These are phyloP conservation scores for Thielaviopsis populi DNA, from an alignment of 2,329 filamentous ascomycete genomes.

Conservation along the genomic window DNA sequence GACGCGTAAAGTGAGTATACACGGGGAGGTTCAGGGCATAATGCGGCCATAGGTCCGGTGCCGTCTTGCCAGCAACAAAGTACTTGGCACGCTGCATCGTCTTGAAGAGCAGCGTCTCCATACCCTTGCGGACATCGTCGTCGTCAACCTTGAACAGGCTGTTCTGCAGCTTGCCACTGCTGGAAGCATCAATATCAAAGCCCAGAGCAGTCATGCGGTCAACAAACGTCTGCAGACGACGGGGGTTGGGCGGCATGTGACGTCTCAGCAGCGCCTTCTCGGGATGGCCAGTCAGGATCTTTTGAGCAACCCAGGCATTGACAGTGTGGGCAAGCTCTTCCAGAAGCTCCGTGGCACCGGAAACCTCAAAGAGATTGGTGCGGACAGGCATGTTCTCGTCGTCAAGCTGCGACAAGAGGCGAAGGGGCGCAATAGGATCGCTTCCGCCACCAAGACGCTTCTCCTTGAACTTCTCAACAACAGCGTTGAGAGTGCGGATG, in stretches of 20 bases:
- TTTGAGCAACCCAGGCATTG: constrained; percentile 78
- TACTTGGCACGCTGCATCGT: constrained; percentile 95
- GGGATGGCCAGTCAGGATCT: constrained; percentile 60
- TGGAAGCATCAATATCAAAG: constrained; percentile 76
- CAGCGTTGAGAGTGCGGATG: constrained; percentile 62
- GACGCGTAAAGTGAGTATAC: constrained; percentile 96
- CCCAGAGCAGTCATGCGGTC: constrained; percentile 87
- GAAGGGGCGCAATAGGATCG: constrained; percentile 67
- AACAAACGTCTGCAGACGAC: constrained; percentile 76
- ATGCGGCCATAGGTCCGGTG: constrained; percentile 66
- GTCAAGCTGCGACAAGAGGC: constrained; percentile 83
- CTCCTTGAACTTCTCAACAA: constrained; percentile 84
- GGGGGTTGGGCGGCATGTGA: constrained; percentile 70
- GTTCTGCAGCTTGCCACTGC: constrained; percentile 82
- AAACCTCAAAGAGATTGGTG: constrained; percentile 89
- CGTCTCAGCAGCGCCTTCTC: constrained; percentile 87
- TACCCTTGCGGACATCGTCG: constrained; percentile 78
- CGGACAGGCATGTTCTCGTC: constrained; percentile 97
- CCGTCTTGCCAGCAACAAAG: constrained; percentile 66
- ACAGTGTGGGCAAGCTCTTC: constrained; percentile 92
- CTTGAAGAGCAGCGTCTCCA: constrained; percentile 92
- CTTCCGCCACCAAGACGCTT: constrained; percentile 66
- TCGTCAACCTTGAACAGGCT: constrained; percentile 91
- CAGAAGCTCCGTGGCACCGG: constrained; percentile 76
- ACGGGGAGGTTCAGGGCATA: constrained; percentile 84